Evolutionary conservation across 371 early-diverging fungal genomes (phyloP).

Genomic region (Zychaea mexicana): DNA sequence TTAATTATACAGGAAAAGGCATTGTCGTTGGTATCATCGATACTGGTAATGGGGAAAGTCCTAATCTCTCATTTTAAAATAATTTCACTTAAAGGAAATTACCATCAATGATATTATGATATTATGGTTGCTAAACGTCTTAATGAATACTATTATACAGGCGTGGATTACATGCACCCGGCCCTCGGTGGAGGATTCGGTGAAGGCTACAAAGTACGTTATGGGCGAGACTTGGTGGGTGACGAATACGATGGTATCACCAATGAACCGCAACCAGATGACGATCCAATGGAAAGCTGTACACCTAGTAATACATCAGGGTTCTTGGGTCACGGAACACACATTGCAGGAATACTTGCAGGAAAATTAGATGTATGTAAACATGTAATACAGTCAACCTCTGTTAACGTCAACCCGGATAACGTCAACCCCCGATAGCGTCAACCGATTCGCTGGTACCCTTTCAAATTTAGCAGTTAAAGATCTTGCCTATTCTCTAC

Average conservation of each 20-base stretch:
- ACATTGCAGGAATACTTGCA: slow-evolving; percentile 34
- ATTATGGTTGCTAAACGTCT: neutral
- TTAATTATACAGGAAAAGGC: slow-evolving; percentile 60
- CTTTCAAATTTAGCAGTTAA: too few species aligned
- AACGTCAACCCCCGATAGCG: too few species aligned
- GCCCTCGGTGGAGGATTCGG: slow-evolving; percentile 68
- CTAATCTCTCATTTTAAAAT: too few species aligned
- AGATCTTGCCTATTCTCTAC: too few species aligned
- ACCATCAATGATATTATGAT: neutral
- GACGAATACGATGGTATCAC: slow-evolving; percentile 29
- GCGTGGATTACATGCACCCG: slow-evolving; percentile 62
- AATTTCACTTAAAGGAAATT: too few species aligned
- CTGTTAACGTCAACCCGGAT: too few species aligned
- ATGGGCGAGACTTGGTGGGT: slow-evolving; percentile 57
- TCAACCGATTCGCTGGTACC: too few species aligned
- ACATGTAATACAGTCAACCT: neutral
- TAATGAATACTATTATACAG: slow-evolving; percentile 12
- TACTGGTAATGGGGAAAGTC: slow-evolving; percentile 44
- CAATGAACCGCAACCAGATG: slow-evolving; percentile 27
- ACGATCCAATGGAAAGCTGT: slow-evolving; percentile 60
- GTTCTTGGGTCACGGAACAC: slow-evolving; percentile 60
- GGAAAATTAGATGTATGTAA: slow-evolving; percentile 15
- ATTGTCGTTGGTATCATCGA: slow-evolving; percentile 76
- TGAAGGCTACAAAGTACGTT: slow-evolving; percentile 52
- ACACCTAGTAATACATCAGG: slow-evolving; percentile 28